phyloP scores from a whole-genome alignment of 164 flowering plant species.

The Macadamia integrifolia region DNA sequence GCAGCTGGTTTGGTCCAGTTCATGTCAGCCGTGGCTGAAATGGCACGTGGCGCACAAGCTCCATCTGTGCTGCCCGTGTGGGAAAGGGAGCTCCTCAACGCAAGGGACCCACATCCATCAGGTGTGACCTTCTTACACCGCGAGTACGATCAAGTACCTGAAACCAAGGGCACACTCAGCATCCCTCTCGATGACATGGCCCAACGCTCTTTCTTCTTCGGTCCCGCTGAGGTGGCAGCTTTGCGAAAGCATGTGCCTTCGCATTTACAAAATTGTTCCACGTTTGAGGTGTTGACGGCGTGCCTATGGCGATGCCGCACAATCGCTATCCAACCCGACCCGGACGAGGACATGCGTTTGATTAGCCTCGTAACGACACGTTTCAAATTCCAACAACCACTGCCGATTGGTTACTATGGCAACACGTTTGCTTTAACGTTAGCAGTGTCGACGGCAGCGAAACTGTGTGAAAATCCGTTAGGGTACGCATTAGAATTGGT shows the following conservation, averaged over 20 bases:
- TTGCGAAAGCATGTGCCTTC: constrained; percentile 17
- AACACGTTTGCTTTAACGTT: constrained; percentile 33
- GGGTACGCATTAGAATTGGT: constrained; percentile 36
- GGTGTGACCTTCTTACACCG: too few relatives aligned
- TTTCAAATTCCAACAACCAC: constrained; percentile 9
- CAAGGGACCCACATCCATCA: too few relatives aligned
- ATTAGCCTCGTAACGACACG: constrained; percentile 31
- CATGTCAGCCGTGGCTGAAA: too few relatives aligned
- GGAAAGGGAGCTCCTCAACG: too few relatives aligned
- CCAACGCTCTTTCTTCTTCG: too few relatives aligned
- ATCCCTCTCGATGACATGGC: too few relatives aligned
- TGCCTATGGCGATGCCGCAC: constrained; percentile 45
- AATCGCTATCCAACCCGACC: constrained; percentile 20
- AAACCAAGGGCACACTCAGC: too few relatives aligned
- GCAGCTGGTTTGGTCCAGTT: too few relatives aligned
- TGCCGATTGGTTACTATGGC: constrained; percentile 49
- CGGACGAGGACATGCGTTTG: constrained; percentile 34
- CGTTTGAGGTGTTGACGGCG: too few relatives aligned
- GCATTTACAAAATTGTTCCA: constrained; percentile 19
- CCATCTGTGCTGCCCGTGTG: too few relatives aligned
- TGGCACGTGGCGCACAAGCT: too few relatives aligned
- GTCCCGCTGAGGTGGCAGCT: constrained; percentile 21
- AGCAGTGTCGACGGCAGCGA: constrained; percentile 26
- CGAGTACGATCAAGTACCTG: too few relatives aligned
- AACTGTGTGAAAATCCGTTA: constrained; percentile 29